Conservation (phyloP, 1,284 basidiomycete genomes). For the Melampsora abietis-canadensis region DNA sequence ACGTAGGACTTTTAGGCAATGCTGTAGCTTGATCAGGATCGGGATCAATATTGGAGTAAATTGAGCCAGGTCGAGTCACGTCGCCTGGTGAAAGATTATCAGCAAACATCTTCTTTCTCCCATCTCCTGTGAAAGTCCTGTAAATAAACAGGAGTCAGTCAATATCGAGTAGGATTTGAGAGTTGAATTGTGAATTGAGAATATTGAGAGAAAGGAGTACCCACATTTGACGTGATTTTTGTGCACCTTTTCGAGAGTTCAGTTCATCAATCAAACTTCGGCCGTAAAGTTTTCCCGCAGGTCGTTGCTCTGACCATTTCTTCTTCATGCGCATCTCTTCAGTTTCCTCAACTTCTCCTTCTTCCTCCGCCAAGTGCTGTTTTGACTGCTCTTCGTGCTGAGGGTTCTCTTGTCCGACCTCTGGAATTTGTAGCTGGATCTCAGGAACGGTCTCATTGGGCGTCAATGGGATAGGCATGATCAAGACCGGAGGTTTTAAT, state of each 20-base stretch:
- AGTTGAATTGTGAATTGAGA: background rate
- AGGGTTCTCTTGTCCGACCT: conserved; percentile 1
- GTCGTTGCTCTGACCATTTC: conserved; percentile 10
- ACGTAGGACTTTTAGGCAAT: conserved; percentile 19
- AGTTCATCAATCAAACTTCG: conserved; percentile 41
- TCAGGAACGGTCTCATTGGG: conserved; percentile 28
- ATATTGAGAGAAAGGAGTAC: conserved; percentile 7
- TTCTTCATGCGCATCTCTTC: background rate
- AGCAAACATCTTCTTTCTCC: conserved; percentile 16
- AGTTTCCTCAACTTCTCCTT: conserved; percentile 10
- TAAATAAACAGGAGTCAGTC: background rate
- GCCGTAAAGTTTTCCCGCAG: conserved; percentile 35
- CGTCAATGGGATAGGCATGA: conserved; percentile 38
- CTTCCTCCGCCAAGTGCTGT: conserved; percentile 12
- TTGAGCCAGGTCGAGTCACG: conserved; percentile 28
- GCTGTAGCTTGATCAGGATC: conserved; percentile 2
- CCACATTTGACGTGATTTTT: conserved; percentile 34
- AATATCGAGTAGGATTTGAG: background rate
- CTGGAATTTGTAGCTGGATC: background rate
- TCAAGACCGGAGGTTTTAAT: conserved; percentile 29
- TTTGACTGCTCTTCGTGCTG: background rate
- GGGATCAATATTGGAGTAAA: conserved; percentile 17
- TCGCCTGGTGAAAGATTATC: conserved; percentile 34
- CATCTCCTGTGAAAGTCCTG: conserved; percentile 29
- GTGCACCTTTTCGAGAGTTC: conserved; percentile 33